Conservation (phyloP, 2,329 filamentous ascomycete genomes). For the Beauveria varroae region DNA sequence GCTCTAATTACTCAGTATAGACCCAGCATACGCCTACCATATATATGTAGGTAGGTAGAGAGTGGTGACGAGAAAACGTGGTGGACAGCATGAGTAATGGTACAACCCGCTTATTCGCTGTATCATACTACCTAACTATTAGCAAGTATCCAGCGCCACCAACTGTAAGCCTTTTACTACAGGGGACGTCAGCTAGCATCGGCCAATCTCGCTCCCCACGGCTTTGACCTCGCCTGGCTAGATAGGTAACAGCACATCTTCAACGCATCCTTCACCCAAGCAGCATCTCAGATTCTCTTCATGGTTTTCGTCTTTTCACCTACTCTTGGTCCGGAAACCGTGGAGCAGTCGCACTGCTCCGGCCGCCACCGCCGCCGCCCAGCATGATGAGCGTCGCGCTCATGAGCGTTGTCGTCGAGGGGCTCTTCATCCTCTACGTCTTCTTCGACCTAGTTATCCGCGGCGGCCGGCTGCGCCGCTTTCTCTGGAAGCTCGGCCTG, state of each 20-base stretch:
- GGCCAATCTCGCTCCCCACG: neutral
- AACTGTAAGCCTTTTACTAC: too few relatives aligned
- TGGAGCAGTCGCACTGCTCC: neutral
- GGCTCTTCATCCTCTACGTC: neutral
- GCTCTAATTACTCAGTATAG: too few relatives aligned
- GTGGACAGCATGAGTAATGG: too few relatives aligned
- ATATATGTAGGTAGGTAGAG: too few relatives aligned
- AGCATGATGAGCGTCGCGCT: neutral
- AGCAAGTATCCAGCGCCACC: too few relatives aligned
- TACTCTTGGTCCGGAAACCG: neutral
- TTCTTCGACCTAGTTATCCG: neutral
- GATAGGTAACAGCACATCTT: neutral
- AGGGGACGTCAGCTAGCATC: too few relatives aligned
- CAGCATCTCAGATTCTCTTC: neutral
- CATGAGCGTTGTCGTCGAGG: neutral
- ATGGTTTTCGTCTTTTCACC: neutral
- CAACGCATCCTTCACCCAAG: neutral
- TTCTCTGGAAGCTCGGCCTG: constrained; percentile 3
- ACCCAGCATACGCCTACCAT: too few relatives aligned
- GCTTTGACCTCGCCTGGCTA: neutral
- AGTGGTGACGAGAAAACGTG: too few relatives aligned
- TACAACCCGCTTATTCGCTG: too few relatives aligned
- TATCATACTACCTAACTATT: too few relatives aligned
- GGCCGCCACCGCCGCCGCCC: neutral
- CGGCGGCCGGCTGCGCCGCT: neutral